Evolutionary conservation across 1,139 yeast genomes (phyloP).

Genomic region (Nakaseomyces kungkrabaensis): DNA sequence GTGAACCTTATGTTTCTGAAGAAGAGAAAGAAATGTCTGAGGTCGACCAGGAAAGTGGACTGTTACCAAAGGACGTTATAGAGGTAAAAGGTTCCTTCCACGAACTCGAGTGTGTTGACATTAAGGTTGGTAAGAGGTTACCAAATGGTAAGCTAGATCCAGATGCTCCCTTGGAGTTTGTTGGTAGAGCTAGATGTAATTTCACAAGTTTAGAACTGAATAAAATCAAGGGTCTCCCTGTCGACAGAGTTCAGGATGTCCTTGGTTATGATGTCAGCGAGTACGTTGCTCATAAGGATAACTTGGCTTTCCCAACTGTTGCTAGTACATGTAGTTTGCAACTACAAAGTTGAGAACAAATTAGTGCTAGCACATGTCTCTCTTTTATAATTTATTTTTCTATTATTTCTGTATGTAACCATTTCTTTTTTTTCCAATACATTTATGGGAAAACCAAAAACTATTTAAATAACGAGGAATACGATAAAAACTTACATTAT

Average conservation of each 20-base stretch:
- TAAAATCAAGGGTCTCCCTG: slow-evolving; percentile 68
- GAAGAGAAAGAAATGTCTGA: not conserved
- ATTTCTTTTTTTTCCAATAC: too few species aligned
- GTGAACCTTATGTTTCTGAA: not conserved
- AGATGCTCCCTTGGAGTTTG: slow-evolving; percentile 39
- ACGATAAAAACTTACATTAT: not conserved
- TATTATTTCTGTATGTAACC: not conserved
- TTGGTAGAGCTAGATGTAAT: slow-evolving; percentile 84
- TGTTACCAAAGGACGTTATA: slow-evolving; percentile 79
- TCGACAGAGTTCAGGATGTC: slow-evolving; percentile 54
- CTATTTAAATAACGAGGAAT: not conserved
- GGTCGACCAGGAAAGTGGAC: slow-evolving; percentile 38
- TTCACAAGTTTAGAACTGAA: slow-evolving; percentile 68
- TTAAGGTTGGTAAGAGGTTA: slow-evolving; percentile 42
- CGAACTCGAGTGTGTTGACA: slow-evolving; percentile 76
- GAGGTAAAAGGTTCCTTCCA: slow-evolving; percentile 71
- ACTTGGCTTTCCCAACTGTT: slow-evolving; percentile 68
- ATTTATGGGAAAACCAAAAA: not conserved
- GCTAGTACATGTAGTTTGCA: not conserved
- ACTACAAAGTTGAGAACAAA: not conserved
- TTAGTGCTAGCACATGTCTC: not conserved
- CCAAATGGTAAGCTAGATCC: slow-evolving; percentile 32
- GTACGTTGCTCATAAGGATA: slow-evolving; percentile 82
- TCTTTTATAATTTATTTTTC: not conserved
- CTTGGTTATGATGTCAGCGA: slow-evolving; percentile 88